Percentiles rank a stretch among this genome's conserved stretches.
Conservation (phyloP, 495 filamentous ascomycete genomes). For the Bombardia bombarda region DNA sequence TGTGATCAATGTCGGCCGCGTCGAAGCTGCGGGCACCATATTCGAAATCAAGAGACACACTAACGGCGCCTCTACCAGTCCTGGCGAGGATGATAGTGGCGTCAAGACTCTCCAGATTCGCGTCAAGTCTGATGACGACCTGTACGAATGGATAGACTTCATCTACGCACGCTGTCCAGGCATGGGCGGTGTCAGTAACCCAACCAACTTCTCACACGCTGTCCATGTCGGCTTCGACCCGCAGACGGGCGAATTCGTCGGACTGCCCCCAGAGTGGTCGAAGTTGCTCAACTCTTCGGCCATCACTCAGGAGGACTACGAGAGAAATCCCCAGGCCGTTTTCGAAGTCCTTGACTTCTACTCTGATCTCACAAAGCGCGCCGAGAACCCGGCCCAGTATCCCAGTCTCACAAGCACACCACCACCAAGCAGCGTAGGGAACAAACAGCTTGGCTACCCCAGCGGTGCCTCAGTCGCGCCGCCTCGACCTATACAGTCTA, state of each 20-base stretch:
- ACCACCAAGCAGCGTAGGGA: conserved; percentile 44
- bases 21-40: conserved; percentile 74
- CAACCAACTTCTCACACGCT: conserved; percentile 92
- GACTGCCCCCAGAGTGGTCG: conserved; percentile 92
- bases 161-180: conserved; percentile 94
- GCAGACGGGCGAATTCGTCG: conserved; percentile 83
- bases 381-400: conserved; percentile 72
- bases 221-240: conserved; percentile 98
- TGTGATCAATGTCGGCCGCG: conserved; percentile 75
- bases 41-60: conserved; percentile 82
- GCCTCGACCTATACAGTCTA: conserved; percentile 52
- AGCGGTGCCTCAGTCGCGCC: conserved; percentile 67
- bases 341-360: conserved; percentile 97
- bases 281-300: conserved; percentile 89
- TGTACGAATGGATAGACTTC: conserved; percentile 97
- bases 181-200: conserved; percentile 97
- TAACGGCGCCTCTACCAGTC: conserved; percentile 51
- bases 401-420: conserved; percentile 62
- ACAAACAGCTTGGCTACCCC: conserved; percentile 60
- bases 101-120: conserved; percentile 77
- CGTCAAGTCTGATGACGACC: conserved; percentile 88
- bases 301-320: conserved; percentile 95
- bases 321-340: conserved; percentile 95
- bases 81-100: conserved; percentile 63
- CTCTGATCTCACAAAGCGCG: conserved; percentile 83